A percentile compares a stretch with the other conserved stretches of the same genome.
Conservation (phyloP, 306 rosid genomes). For the Pyrus betulifolia region DNA sequence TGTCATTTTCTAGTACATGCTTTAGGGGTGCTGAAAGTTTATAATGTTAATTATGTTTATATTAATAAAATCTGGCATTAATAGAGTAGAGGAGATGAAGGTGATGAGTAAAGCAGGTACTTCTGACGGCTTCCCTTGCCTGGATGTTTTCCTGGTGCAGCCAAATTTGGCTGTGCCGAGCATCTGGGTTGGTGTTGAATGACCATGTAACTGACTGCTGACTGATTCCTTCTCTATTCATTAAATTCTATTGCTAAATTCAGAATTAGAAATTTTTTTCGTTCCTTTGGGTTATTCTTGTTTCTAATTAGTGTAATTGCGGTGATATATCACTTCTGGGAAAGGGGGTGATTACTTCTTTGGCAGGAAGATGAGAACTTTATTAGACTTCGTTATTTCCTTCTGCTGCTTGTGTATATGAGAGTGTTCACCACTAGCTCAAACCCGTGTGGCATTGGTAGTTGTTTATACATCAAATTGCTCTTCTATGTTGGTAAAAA, state of each 20-base stretch:
- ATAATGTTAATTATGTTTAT: background rate
- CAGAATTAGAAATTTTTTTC: background rate
- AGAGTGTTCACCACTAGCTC: background rate
- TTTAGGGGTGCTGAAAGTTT: background rate
- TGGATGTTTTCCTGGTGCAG: slow-evolving; percentile 40
- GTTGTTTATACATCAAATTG: background rate
- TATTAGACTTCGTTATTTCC: background rate
- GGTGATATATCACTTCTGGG: background rate
- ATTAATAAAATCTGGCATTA: background rate
- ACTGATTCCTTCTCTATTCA: slow-evolving; percentile 36
- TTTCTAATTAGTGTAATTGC: background rate
- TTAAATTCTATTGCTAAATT: background rate
- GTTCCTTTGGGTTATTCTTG: background rate
- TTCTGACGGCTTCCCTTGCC: slow-evolving; percentile 37
- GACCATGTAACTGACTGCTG: slow-evolving; percentile 25
- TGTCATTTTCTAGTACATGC: background rate
- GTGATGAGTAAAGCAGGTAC: slow-evolving; percentile 50
- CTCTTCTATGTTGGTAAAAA: background rate
- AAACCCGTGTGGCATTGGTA: background rate
- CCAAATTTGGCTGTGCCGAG: slow-evolving; percentile 34
- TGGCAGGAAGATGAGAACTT: background rate
- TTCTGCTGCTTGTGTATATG: background rate
- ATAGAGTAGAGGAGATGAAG: slow-evolving; percentile 31
- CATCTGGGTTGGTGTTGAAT: slow-evolving; percentile 24
- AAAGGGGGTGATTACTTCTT: background rate